A percentile compares a stretch with the other conserved stretches of the same genome.
phyloP scores from a whole-genome alignment of 805 yeast species.

The Suhomyces emberorum region DNA sequence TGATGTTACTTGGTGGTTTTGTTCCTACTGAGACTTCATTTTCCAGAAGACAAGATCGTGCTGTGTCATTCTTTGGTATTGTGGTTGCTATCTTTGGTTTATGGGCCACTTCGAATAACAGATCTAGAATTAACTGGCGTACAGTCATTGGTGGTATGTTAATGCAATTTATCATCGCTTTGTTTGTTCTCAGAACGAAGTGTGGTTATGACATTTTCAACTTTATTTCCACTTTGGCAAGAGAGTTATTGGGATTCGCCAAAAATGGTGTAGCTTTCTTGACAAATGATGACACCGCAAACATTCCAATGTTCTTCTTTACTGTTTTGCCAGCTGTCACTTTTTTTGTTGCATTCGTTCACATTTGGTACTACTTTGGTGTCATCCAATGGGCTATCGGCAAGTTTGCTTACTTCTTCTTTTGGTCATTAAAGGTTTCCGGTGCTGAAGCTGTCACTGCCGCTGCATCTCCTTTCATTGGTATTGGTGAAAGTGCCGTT shows the following conservation, averaged over 20 bases:
- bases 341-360: slow-evolving; percentile 62
- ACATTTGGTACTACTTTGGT: slow-evolving; percentile 58
- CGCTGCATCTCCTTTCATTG: slow-evolving; percentile 65
- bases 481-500: slow-evolving; percentile 64
- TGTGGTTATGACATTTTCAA: slow-evolving; percentile 61
- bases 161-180: slow-evolving; percentile 56
- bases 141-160: slow-evolving; percentile 59
- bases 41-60: slow-evolving; percentile 50
- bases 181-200: slow-evolving; percentile 58
- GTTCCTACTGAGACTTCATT: slow-evolving; percentile 45
- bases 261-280: slow-evolving; percentile 60
- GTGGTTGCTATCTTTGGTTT: slow-evolving; percentile 45
- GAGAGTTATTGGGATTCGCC: slow-evolving; percentile 55
- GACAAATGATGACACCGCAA: slow-evolving; percentile 39
- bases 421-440: slow-evolving; percentile 55
- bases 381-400: slow-evolving; percentile 57
- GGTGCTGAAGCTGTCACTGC: slow-evolving; percentile 68
- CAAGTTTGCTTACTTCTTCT: slow-evolving; percentile 56
- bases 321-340: slow-evolving; percentile 60
- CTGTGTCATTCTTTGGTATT: slow-evolving; percentile 55
- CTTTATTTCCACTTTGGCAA: slow-evolving; percentile 55
- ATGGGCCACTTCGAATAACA: slow-evolving; percentile 44
- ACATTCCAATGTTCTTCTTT: slow-evolving; percentile 48
- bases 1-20: slow-evolving; percentile 53
- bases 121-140: slow-evolving; percentile 50